Evolutionary conservation across 2,329 filamentous ascomycete genomes (phyloP), one percentile per base, ranked within the genome.

Genomic region (Stagonosporopsis cucurbitacearum): DNA sequence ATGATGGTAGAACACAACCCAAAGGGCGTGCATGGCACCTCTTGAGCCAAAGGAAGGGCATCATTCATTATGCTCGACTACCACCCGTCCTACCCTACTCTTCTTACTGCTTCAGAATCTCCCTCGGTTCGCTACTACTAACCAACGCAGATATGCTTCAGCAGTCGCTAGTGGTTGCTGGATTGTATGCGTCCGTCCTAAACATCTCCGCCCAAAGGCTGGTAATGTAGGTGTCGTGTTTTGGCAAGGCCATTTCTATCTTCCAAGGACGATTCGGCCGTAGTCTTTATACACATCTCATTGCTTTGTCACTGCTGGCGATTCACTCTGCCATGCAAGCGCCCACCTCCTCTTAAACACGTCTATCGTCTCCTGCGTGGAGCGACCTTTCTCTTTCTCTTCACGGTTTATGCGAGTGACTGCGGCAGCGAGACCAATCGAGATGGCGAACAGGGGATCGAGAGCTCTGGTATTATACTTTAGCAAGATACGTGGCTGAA

Each of bases 391-490:
- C 59, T 79, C 79, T 52, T 77, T 79, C 60, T 82, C 80, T 59
- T 82, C 80, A 15, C 80, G 75, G 42, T 76, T 68, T 40, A 77
- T 75, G 22, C 74, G 69, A 44, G 72, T 74, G 4, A 62, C 66
- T 13, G 79, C 79, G 7, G 80, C 80, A 0, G 74, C 71, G 47
- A 77, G 60, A 45, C 80, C 80, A 50, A 82, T 78, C n/a, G 73
- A 73, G 47, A 81, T 63, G 28, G 80, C 80, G 67, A 82, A 82
- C 50, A 81, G 52, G 33, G 80, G 80, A 54, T 82, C 80, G 49
- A 82, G 74, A 42, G 71, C 64, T 67, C 79, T 82, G 45, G 26
- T 22, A 4, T 17, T 7, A 9, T 20, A 20, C 28, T 23, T 50
- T 42, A 46, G 58, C 44, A 46, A n/a, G 6, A 2, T 12, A 11